Evolutionary conservation across 495 filamentous ascomycete genomes (phyloP), one percentile per base, ranked within the genome.

Genomic region (Hyphodiscus hymeniophilus): DNA sequence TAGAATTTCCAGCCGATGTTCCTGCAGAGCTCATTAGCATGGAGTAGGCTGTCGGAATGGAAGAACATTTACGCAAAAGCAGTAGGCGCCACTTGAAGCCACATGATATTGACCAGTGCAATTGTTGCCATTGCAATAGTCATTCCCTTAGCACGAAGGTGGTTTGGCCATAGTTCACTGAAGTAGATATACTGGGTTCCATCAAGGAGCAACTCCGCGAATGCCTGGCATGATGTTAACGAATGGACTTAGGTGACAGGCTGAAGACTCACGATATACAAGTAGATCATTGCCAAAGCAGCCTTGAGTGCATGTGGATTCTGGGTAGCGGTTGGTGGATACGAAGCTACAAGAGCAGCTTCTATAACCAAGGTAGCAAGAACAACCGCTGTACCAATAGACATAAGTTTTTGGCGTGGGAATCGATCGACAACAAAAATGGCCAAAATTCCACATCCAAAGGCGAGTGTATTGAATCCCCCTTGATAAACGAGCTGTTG

Each of bases 361-460:
- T 36, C 13, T 6, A n/a, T 6, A n/a, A 36, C 15, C 4, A 18
- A 6, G 6, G 34, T 36, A n/a, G 50, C 55, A 49, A 61, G 56
- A 43, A 56, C 60, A 24, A 54, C 52, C 8, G 48, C 38, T 17
- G 58, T 52, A 18, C 61, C 61, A 28, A 52, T 39, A 2, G 44
- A 45, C 10, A 63, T 58, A 34, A 51, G 44, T 23, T 45, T 51
- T n/a, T 51, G 52, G 12, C 63, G 48, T 5, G 52, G 48, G 34
- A 63, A 57, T 23, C 47, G 54, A 39, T 63, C 62, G 44, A 64
- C 50, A 16, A 63, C 16, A 10, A 54, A 48, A 26, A 63, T 47
- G 3, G 51, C 51, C 41, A 63, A 42, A 22, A 45, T 23, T 30
- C 38, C 45, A 36, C 51, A 38, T 13, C 52, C 57, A 12, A 55